Evolutionary conservation across 2,329 filamentous ascomycete genomes (phyloP).

Genomic region (Dothideomycetes sp.): DNA sequence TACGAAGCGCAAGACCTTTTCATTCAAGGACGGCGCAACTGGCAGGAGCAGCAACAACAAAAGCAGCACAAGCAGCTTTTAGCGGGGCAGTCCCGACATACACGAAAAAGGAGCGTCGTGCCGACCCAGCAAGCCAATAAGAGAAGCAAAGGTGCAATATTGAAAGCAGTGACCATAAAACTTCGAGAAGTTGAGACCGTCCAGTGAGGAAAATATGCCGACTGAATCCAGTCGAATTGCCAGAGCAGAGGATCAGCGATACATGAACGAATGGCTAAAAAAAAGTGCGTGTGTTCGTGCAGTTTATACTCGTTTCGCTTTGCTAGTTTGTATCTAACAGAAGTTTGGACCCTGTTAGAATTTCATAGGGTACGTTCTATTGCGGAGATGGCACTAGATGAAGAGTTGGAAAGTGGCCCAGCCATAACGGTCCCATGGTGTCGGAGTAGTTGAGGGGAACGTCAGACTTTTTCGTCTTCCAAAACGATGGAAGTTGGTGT

Average conservation of each 20-base stretch:
- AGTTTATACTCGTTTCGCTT: slow-evolving; percentile 5
- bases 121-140: slow-evolving; percentile 16
- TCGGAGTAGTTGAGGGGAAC: too few species aligned
- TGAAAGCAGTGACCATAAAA: slow-evolving; percentile 11
- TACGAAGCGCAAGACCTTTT: slow-evolving; percentile 7
- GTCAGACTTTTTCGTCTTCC: too few species aligned
- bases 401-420: too few species aligned
- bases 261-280: slow-evolving; percentile 9
- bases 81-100: slow-evolving; percentile 10
- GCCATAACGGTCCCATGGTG: too few species aligned
- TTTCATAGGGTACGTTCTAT: neutral
- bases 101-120: slow-evolving; percentile 19
- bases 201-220: neutral
- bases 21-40: slow-evolving; percentile 8
- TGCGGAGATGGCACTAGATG: slow-evolving; percentile 5
- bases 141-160: slow-evolving; percentile 7
- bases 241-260: slow-evolving; percentile 4
- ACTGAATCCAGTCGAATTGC: neutral
- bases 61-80: slow-evolving; percentile 10
- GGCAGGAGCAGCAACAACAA: slow-evolving; percentile 6
- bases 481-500: slow-evolving; percentile 1
- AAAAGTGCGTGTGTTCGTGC: slow-evolving; percentile 4
- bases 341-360: slow-evolving; percentile 8
- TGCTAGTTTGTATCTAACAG: slow-evolving; percentile 9
- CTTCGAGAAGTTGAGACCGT: slow-evolving; percentile 3